These are phyloP conservation scores for Clitocybe nebularis DNA, from an alignment of 1,284 basidiomycete species.

Conservation along the genomic window DNA sequence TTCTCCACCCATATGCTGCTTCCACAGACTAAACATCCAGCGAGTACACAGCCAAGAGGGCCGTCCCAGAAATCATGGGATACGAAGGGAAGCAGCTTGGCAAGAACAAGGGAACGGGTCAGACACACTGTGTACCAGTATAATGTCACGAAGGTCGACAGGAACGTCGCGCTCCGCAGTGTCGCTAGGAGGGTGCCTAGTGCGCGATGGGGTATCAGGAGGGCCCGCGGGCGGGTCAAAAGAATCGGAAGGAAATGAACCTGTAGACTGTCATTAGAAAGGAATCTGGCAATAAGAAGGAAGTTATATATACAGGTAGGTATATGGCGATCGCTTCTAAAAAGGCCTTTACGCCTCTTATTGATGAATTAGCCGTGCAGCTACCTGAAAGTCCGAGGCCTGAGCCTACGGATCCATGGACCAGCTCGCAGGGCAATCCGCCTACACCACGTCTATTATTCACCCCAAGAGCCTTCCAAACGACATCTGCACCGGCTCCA, in stretches of 20 bases:
- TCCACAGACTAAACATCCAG: conserved; percentile 69
- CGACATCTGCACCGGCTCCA: conserved; percentile 40
- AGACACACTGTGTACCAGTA: conserved; percentile 68
- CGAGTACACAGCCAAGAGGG: conserved; percentile 60
- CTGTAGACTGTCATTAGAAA: conserved; percentile 39
- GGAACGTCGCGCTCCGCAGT: conserved; percentile 63
- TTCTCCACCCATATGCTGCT: conserved; percentile 74
- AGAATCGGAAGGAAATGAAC: conserved; percentile 66
- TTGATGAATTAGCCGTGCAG: conserved; percentile 53
- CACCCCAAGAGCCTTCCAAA: conserved; percentile 56
- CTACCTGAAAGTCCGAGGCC: conserved; percentile 45
- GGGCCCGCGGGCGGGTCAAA: conserved; percentile 49
- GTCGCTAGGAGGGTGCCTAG: conserved; percentile 43
- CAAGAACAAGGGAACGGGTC: conserved; percentile 59
- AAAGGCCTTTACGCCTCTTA: conserved; percentile 56
- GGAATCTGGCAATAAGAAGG: no score
- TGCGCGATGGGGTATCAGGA: conserved; percentile 41
- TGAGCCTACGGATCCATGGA: conserved; percentile 53
- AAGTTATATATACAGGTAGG: conserved; percentile 67
- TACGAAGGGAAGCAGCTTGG: conserved; percentile 57
- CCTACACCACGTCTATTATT: conserved; percentile 48
- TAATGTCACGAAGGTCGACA: conserved; percentile 65
- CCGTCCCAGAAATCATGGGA: conserved; percentile 78
- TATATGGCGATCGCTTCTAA: conserved; percentile 60
- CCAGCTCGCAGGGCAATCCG: conserved; percentile 69